A percentile compares a stretch with the other conserved stretches of the same genome.
Evolutionary conservation across 2,329 filamentous ascomycete genomes (phyloP).

Genomic region (Fonsecaea nubica): DNA sequence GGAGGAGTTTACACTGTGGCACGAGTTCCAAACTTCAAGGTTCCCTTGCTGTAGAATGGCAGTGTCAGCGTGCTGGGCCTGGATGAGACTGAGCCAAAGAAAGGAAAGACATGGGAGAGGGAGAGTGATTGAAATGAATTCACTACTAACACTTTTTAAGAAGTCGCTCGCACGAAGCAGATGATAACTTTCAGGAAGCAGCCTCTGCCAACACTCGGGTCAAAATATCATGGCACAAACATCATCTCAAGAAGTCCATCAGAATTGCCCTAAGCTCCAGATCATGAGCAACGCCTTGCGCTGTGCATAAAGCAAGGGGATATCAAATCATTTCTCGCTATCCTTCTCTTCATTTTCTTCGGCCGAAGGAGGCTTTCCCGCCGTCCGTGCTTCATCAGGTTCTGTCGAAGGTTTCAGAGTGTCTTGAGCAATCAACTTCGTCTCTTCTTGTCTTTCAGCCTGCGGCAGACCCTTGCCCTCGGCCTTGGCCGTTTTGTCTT

Average conservation of each 20-base stretch:
- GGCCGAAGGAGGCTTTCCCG: constrained; percentile 8
- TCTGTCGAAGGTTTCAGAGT: constrained; percentile 9
- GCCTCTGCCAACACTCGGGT: neutral
- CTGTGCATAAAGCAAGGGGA: neutral
- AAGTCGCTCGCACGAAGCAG: neutral
- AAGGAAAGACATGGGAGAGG: neutral
- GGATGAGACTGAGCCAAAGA: neutral
- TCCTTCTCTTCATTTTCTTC: constrained; percentile 17
- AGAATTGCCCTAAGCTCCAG: neutral
- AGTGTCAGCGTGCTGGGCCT: neutral
- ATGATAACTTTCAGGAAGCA: neutral
- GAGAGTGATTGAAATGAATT: neutral
- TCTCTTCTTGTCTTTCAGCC: neutral
- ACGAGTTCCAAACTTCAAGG: neutral
- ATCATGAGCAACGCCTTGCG: neutral
- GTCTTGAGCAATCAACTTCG: neutral
- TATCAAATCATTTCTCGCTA: constrained; percentile 13
- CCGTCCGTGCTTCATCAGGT: neutral
- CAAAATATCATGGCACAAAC: neutral
- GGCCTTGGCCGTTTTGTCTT: neutral
- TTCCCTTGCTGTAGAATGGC: neutral
- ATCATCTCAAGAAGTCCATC: neutral
- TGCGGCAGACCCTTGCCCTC: neutral
- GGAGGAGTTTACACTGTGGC: neutral
- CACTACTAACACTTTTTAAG: neutral